These are phyloP conservation scores for Pseudocercospora pini-densiflorae DNA, from an alignment of 2,329 filamentous ascomycete genomes.

Conservation along the genomic window DNA sequence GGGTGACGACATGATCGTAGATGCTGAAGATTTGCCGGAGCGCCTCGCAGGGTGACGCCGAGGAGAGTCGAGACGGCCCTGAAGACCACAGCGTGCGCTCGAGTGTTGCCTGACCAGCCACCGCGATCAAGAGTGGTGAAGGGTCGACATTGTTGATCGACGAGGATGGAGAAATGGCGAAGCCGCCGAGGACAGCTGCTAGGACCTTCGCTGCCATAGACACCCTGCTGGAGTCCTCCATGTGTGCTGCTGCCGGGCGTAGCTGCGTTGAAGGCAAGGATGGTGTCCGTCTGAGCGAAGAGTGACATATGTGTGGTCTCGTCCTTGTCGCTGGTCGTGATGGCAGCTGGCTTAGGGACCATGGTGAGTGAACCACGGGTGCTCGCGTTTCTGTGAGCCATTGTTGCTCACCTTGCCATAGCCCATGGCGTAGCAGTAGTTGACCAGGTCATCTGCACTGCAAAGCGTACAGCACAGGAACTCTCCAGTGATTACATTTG, in stretches of 20 bases:
- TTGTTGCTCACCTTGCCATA: slow-evolving; percentile 22
- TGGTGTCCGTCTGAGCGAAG: slow-evolving; percentile 19
- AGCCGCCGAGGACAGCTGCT: neutral
- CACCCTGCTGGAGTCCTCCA: slow-evolving; percentile 10
- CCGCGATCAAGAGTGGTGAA: neutral
- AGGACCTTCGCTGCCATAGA: no score
- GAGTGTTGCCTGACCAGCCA: neutral
- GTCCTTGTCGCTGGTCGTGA: slow-evolving; percentile 23
- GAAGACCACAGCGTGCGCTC: neutral
- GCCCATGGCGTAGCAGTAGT: slow-evolving; percentile 21
- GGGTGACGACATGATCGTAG: slow-evolving; percentile 16
- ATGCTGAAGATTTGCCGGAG: slow-evolving; percentile 21
- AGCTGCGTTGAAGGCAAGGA: slow-evolving; percentile 18
- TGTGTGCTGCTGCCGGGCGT: slow-evolving; percentile 14
- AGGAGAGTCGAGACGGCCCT: neutral
- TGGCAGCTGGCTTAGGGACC: slow-evolving; percentile 26
- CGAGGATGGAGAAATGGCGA: slow-evolving; percentile 4
- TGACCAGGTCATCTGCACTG: slow-evolving; percentile 16
- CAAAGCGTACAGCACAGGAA: neutral
- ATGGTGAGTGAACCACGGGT: slow-evolving; percentile 26
- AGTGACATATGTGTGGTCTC: slow-evolving; percentile 10
- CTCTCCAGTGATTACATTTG: neutral
- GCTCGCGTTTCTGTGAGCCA: slow-evolving; percentile 25
- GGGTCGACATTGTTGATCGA: slow-evolving; percentile 5
- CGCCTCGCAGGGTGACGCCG: slow-evolving; percentile 5